Conservation (phyloP, 2,329 filamentous ascomycete species). For the Cladosporium sp. region DNA sequence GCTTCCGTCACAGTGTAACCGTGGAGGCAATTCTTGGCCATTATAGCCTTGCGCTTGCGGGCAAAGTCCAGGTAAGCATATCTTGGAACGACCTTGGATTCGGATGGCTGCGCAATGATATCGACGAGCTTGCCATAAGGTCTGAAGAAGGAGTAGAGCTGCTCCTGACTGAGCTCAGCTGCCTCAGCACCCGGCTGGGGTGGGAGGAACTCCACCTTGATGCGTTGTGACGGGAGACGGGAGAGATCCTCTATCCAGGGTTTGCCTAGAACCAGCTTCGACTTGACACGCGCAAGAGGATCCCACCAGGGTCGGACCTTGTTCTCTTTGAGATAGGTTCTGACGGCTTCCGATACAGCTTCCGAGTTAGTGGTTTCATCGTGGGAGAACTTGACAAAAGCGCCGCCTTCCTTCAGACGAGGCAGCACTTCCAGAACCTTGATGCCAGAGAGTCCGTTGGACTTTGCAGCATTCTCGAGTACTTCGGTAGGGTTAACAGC, state of each 20-base stretch:
- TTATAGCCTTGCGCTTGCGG: constrained; percentile 71
- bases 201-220: constrained; percentile 84
- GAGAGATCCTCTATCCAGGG: constrained; percentile 95
- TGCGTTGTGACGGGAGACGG: constrained; percentile 70
- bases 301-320: constrained; percentile 89
- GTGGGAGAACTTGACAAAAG: constrained; percentile 82
- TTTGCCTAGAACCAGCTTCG: constrained; percentile 73
- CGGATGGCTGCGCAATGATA: constrained; percentile 76
- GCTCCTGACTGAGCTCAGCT: constrained; percentile 81
- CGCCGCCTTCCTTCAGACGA: constrained; percentile 85
- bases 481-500: constrained; percentile 59
- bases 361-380: constrained; percentile 48
- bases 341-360: constrained; percentile 62
- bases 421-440: constrained; percentile 80
- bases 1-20: constrained; percentile 70
- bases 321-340: constrained; percentile 64
- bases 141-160: constrained; percentile 81
- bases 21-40: constrained; percentile 91
- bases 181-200: constrained; percentile 68
- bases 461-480: constrained; percentile 45
- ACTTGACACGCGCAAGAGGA: constrained; percentile 70
- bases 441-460: constrained; percentile 42
- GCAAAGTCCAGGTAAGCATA: constrained; percentile 80
- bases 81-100: constrained; percentile 80
- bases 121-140: constrained; percentile 88